phyloP scores from a whole-genome alignment of 169 alveolate genomes.

The Blepharisma undulans region DNA sequence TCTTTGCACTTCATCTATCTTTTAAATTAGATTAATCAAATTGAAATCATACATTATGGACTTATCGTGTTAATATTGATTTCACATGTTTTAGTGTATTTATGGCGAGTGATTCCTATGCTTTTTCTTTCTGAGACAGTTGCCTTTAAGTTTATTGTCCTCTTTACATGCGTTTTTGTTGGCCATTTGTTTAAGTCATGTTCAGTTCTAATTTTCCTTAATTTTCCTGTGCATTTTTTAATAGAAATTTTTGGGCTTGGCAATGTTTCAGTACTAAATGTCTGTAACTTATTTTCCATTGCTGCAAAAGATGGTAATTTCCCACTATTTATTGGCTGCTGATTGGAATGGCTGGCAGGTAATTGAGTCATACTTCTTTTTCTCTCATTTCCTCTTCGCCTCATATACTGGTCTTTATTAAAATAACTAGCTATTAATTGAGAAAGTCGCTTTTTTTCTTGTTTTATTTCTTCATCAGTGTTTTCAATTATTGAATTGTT shows the following conservation, averaged over 20 bases:
- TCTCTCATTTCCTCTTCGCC: not conserved
- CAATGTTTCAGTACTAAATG: not conserved
- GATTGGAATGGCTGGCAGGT: not conserved
- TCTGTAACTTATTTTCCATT: not conserved
- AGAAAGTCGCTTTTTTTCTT: not conserved
- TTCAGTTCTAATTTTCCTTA: not conserved
- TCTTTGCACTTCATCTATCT: not conserved
- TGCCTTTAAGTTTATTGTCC: not conserved
- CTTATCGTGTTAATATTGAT: not conserved
- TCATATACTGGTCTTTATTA: not conserved
- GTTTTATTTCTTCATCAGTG: not conserved
- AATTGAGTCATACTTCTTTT: not conserved
- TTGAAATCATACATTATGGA: not conserved
- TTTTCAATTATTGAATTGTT: not conserved
- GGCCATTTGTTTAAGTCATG: not conserved
- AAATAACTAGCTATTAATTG: not conserved
- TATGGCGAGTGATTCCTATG: not conserved
- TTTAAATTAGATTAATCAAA: too few species aligned
- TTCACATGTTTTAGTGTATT: not conserved
- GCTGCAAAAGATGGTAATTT: not conserved
- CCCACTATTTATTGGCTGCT: not conserved
- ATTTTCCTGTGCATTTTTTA: not conserved
- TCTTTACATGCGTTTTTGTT: not conserved
- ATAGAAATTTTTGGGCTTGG: not conserved
- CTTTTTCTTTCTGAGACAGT: not conserved